Evolutionary conservation across 345 rosid species (phyloP).

Genomic region (Dipteronia dyeriana): DNA sequence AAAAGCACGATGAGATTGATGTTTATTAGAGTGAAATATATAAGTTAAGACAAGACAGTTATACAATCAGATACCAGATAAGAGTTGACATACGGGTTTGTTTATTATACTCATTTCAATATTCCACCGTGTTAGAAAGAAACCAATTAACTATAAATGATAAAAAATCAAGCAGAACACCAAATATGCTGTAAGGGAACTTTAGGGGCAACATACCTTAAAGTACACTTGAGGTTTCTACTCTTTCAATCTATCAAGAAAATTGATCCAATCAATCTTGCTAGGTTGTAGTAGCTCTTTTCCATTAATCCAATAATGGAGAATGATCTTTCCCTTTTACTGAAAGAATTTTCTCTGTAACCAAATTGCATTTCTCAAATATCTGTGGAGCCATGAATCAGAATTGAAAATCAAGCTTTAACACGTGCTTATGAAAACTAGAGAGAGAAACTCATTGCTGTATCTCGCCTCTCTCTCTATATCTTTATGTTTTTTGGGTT

Average conservation of each 20-base stretch:
- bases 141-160: not conserved
- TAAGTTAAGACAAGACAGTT: not conserved
- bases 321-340: constrained; percentile 71
- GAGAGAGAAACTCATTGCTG: too few species aligned
- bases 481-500: too few species aligned
- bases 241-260: constrained; percentile 66
- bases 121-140: not conserved
- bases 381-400: constrained; percentile 26
- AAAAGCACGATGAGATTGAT: not conserved
- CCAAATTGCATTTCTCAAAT: constrained; percentile 66
- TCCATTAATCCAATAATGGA: constrained; percentile 66
- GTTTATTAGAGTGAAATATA: not conserved
- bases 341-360: constrained; percentile 67
- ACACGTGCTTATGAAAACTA: too few species aligned
- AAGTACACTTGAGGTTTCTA: constrained; percentile 41
- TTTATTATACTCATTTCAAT: not conserved
- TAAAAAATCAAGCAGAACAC: not conserved
- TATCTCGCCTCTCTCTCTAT: too few species aligned
- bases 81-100: not conserved
- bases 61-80: not conserved
- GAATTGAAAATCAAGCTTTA: too few species aligned
- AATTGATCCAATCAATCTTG: constrained; percentile 79
- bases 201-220: constrained; percentile 50
- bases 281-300: constrained; percentile 66
- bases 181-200: constrained; percentile 9